phyloP scores from a whole-genome alignment of 208 protist genomes.

The Phytomonas sp. region DNA sequence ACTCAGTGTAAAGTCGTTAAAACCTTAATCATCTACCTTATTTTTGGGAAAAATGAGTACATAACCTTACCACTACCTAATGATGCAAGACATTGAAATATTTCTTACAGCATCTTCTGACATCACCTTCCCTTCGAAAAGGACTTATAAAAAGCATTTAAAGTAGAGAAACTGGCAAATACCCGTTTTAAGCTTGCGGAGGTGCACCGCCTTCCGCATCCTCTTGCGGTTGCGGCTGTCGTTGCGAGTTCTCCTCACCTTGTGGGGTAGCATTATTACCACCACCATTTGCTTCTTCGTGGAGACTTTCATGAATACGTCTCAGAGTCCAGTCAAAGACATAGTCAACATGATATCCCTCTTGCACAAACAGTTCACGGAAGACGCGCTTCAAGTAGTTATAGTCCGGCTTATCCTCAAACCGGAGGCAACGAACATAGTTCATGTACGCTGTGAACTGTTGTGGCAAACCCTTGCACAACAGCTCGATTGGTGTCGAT shows the following conservation, averaged over 20 bases:
- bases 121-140: not conserved
- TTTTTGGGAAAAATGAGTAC: not conserved
- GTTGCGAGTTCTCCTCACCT: conserved; percentile 17
- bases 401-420: conserved; percentile 99
- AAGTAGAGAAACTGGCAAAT: not conserved
- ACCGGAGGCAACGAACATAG: conserved; percentile 94
- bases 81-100: not conserved
- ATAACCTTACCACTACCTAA: not conserved
- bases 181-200: conserved; percentile 14
- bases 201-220: conserved; percentile 16
- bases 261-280: conserved; percentile 12
- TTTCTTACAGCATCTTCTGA: not conserved
- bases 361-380: conserved; percentile 96
- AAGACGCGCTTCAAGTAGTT: conserved; percentile 97
- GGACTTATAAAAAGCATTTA: not conserved
- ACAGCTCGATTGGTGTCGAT: conserved; percentile 89
- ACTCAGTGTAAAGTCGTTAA: not conserved
- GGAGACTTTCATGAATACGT: conserved; percentile 59
- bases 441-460: conserved; percentile 98
- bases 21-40: not conserved
- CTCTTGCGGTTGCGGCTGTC: conserved; percentile 14
- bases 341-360: conserved; percentile 97
- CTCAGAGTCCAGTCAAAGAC: conserved; percentile 98
- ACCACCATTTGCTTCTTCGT: conserved; percentile 35
- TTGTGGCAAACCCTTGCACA: conserved; percentile 91